Evolutionary conservation across 208 protist species (phyloP), one percentile per base, ranked within the genome.

Genomic region (Zelonia costaricensis): DNA sequence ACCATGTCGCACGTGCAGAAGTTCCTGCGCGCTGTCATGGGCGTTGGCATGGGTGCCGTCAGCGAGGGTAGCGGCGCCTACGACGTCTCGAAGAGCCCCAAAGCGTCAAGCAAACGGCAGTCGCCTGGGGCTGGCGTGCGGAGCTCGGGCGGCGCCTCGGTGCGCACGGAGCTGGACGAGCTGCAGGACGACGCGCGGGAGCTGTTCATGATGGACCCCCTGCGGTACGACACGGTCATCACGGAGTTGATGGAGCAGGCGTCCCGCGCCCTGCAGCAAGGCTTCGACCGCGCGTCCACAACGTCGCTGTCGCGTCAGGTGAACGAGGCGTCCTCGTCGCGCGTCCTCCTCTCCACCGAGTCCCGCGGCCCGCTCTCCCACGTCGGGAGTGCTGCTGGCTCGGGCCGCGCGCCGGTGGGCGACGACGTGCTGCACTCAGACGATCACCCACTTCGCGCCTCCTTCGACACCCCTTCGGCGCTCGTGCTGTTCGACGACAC

Each of bases 201-300:
- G 49, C 82, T 95, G 42, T 95, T 91, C 48, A 58, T 87, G 44
- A 70, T 80, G 28, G 89, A 95, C 51, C 89, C 89, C 33, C 59
- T 86, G 12, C 75, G 85, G 16, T 95, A 88, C 69, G 80, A 92
- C 59, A 79, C 75, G 25, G 89, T 95, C n/a, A 74, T 95, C 31
- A 78, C 91, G 23, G 83, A 92, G 56, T 42, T 94, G 35, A 72
- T 93, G 36, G 33, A 57, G 31, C 60, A 76, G 23, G 82, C 77
- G 2, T 25, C 68, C 10, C 35, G 42, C 13, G 40, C 71, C 28
- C 43, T 72, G 45, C 30, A 45, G 47, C 53, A 60, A 16, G 61
- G 49, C 10, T 33, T 57, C 16, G 40, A 16, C 13, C 36, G 15
- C 5, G 38, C 27, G 10, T 15, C 42, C 13, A 5, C 30, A 25